A percentile compares a stretch with the other conserved stretches of the same genome.
These are phyloP conservation scores for Paramecium primaurelia DNA, from an alignment of 73 alveolate species.

Conservation along the genomic window DNA sequence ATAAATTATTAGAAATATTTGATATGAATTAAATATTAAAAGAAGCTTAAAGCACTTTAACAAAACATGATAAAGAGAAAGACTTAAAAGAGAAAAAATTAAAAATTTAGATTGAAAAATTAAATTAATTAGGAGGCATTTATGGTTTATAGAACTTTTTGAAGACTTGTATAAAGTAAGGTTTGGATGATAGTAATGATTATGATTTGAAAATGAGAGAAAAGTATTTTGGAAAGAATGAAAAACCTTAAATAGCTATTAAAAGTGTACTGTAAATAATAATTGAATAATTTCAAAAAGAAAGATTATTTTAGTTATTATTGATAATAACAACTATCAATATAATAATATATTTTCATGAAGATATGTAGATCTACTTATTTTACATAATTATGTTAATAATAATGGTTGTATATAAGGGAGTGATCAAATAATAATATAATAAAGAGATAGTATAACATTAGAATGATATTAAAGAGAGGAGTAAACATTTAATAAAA, in stretches of 20 bases:
- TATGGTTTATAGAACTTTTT: slow-evolving; percentile 32
- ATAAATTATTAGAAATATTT: background rate
- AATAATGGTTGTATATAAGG: background rate
- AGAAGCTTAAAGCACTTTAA: background rate
- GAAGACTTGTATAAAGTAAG: background rate
- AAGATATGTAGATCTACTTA: background rate
- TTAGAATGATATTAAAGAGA: slow-evolving; percentile 11
- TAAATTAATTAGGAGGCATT: slow-evolving; percentile 18
- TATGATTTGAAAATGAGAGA: background rate
- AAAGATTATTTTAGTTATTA: background rate
- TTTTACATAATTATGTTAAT: background rate
- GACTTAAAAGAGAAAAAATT: background rate
- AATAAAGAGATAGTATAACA: background rate
- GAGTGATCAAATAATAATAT: background rate
- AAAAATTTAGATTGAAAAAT: background rate
- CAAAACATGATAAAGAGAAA: background rate
- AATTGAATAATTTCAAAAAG: background rate
- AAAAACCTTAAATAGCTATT: background rate
- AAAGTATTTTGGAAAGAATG: slow-evolving; percentile 19
- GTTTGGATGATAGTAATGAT: background rate
- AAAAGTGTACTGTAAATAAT: background rate
- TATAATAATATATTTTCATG: background rate
- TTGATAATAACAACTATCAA: background rate
- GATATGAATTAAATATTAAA: background rate
- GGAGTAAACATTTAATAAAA: background rate